These are phyloP conservation scores for Lodderomyces theae DNA, from an alignment of 1,139 yeast genomes.

Conservation along the genomic window DNA sequence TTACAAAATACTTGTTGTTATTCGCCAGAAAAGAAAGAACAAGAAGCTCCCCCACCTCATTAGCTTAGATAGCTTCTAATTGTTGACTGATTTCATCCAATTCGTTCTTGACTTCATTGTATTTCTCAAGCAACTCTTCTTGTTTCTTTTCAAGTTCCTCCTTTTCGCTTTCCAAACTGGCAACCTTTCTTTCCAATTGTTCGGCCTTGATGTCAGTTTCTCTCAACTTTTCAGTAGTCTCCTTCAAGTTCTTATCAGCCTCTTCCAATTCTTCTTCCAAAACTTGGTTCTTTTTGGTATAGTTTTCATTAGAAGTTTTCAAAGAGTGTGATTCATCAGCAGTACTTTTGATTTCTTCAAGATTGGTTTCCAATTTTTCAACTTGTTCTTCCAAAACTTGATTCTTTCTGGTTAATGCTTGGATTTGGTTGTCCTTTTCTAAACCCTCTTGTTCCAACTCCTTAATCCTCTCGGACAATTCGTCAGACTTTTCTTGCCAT, in stretches of 20 bases:
- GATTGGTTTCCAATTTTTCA: slow-evolving; percentile 79
- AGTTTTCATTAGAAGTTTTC: slow-evolving; percentile 85
- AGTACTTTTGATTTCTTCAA: slow-evolving; percentile 78
- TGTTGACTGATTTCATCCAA: slow-evolving; percentile 92
- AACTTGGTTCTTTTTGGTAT: slow-evolving; percentile 86
- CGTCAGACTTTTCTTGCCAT: slow-evolving; percentile 97
- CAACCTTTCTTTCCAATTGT: slow-evolving; percentile 92
- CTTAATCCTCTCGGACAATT: slow-evolving; percentile 75
- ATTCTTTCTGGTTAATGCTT: slow-evolving; percentile 89
- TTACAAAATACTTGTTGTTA: too few relatives aligned
- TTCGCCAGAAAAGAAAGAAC: too few relatives aligned
- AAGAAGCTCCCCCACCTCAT: background rate
- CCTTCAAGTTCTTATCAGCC: slow-evolving; percentile 88
- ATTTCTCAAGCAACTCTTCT: slow-evolving; percentile 83
- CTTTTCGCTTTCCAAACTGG: slow-evolving; percentile 88
- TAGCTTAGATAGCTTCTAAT: slow-evolving; percentile 72
- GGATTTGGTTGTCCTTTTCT: slow-evolving; percentile 93
- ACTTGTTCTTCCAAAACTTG: slow-evolving; percentile 86
- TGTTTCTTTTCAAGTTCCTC: slow-evolving; percentile 89
- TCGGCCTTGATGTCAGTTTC: slow-evolving; percentile 97
- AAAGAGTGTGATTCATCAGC: slow-evolving; percentile 92
- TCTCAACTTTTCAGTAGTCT: slow-evolving; percentile 90
- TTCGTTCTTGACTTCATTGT: slow-evolving; percentile 82
- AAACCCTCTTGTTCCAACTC: slow-evolving; percentile 86
- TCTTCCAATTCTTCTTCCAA: slow-evolving; percentile 94